These are phyloP conservation scores for Leucosporidium yakuticum DNA, from an alignment of 768 basidiomycete genomes.

Conservation along the genomic window DNA sequence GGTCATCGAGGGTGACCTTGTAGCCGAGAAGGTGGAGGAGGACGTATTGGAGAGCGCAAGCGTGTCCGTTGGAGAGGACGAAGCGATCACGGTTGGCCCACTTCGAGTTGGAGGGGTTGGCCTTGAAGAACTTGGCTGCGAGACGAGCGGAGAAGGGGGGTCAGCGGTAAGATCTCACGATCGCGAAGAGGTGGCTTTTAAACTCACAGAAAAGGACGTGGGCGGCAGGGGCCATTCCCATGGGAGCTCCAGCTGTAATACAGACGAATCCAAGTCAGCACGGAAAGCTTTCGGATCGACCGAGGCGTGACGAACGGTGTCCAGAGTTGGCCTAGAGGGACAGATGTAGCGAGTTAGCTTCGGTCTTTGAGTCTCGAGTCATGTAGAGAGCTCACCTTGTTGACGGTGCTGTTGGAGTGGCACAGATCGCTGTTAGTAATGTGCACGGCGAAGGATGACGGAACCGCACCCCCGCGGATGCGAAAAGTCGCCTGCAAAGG, in stretches of 20 bases:
- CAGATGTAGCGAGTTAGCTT: conserved; percentile 7
- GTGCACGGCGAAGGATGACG: not conserved
- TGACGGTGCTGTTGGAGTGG: conserved; percentile 28
- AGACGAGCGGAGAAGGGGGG: not conserved
- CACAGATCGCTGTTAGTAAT: not conserved
- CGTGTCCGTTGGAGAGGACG: conserved; percentile 89
- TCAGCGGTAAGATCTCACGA: conserved; percentile 7
- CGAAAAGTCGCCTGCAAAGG: not conserved
- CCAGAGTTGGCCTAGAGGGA: conserved; percentile 74
- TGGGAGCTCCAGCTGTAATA: conserved; percentile 60
- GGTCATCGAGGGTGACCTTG: conserved; percentile 83
- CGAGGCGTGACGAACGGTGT: conserved; percentile 50
- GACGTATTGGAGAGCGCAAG: conserved; percentile 86
- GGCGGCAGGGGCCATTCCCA: conserved; percentile 84
- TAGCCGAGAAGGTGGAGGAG: conserved; percentile 87
- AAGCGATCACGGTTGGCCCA: conserved; percentile 98
- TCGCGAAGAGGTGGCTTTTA: not conserved
- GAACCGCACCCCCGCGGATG: not conserved
- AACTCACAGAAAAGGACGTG: conserved; percentile 75
- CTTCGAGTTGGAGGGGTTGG: conserved; percentile 79
- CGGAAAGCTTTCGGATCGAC: not conserved
- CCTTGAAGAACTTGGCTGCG: conserved; percentile 65
- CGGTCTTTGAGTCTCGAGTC: too few relatives aligned
- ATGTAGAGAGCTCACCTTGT: conserved; percentile 20
- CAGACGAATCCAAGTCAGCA: not conserved